Evolutionary conservation across 225 moss, liverwort and hornwort genomes (phyloP), one percentile per base, ranked within the genome.

Genomic region (Anthoceros angustus): DNA sequence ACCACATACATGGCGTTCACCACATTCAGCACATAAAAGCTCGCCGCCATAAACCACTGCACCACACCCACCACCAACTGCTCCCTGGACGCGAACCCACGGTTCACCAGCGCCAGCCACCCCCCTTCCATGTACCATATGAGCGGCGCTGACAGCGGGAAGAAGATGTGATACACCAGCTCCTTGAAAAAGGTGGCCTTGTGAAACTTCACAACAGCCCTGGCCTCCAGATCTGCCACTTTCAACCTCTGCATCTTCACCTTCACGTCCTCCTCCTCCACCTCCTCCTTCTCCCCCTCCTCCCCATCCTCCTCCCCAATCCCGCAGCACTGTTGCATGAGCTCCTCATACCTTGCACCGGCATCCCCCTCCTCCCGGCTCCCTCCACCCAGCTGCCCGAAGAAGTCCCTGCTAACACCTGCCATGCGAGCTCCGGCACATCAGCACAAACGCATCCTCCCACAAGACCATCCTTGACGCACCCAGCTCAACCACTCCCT

Each of bases 71-170:
- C 75, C 50, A 25, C 1, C 18, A 42, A 24, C 62, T 46, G 5
- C 1, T 15, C 67, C 26, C 50, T 0, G 69, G 79, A 85, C 42
- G 67, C 0, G 74, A 92, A 98, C 60, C 83, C 79, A 10, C 92
- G 92, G 63, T 89, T 92, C 21, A 64, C 70, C 49, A 92, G 74
- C 43, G 80, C 79, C 69, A 77, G 77, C 63, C 76, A 64, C 69
- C 89, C 89, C 67, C 98, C 98, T 70, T 92, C 98, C 70, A 87
- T 48, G 76, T 75, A 89, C 77, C 83, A 75, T 75, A 92, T 83
- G 26, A 98, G 70, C 66, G 92, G 98, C 72, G 78, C 84, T 39
- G 92, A 74, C 23, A 98, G 63, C 67, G 89, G 95, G 74, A 76
- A 98, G 71, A 92, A 92, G 45, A 69, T 84, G 63, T 98, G 90